Evolutionary conservation across 2,329 filamentous ascomycete species (phyloP), one percentile per base, ranked within the genome.

Genomic region (Alternaria angustiovoidea): DNA sequence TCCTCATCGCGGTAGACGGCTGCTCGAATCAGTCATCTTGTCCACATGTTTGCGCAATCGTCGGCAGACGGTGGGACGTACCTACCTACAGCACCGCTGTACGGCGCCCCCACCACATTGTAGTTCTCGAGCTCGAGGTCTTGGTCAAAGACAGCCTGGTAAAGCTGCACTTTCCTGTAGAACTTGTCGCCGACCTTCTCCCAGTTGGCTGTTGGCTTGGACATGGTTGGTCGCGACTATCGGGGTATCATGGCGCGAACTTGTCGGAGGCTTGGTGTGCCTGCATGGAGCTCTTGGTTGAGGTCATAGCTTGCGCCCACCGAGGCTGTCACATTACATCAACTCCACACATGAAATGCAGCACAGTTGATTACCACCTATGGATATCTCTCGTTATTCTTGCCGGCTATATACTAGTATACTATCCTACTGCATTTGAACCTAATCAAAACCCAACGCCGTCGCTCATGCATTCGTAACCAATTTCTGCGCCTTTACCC

Each of bases 61-160:
- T 44, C 41, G 28, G 32, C 53, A 57, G 46, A 36, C 57, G 44
- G 47, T 53, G 56, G 58, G 54, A 63, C 62, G 56, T 71, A 71
- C 70, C 66, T 88, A 97, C 94, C 94, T 83, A 98, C 85, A 76
- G 95, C 94, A 73, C 95, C 95, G 72, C 91, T 93, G 79, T 95
- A 97, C 24, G 93, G 93, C 77, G 95, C 96, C 75, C 94, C 95
- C 59, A 90, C 89, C 74, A 97, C 89, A 73, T 94, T 86, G 82
- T 96, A 96, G 82, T 95, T 96, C 83, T 97, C 94, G 69, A 99
- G 87, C 81, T 99, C 94, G 64, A 97, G 85, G 76, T 97, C 93
- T 75, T 91, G 88, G 80, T 97, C 93, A 79, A 98, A 99, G 66
- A 98, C 87, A 67, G 89, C 91, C 62, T 93, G 94, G 84, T 98